A percentile compares a stretch with the other conserved stretches of the same genome.
phyloP scores from a whole-genome alignment of 2,329 filamentous ascomycete genomes.

The Fusarium beomiforme region DNA sequence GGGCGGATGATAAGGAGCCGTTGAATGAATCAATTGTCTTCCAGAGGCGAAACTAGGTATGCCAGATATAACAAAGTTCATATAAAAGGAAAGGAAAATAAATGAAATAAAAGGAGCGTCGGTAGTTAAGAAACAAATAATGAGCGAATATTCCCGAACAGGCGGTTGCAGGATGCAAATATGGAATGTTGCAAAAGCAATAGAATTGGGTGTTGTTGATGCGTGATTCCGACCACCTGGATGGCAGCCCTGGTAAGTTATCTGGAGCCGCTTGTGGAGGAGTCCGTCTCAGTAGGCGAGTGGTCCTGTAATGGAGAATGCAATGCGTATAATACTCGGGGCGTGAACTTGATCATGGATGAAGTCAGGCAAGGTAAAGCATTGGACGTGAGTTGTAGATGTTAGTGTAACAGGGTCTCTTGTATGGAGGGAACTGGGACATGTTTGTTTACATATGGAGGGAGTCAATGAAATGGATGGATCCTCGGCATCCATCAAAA shows the following conservation, averaged over 20 bases:
- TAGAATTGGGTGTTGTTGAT: constrained; percentile 21
- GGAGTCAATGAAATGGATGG: constrained; percentile 10
- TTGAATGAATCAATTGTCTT: constrained; percentile 22
- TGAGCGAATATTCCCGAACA: constrained; percentile 27
- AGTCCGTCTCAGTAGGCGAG: not conserved
- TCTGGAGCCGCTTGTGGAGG: not conserved
- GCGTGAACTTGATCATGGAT: constrained; percentile 24
- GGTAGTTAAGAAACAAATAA: constrained; percentile 12
- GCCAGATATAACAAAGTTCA: not conserved
- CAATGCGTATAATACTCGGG: constrained; percentile 13
- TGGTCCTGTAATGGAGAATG: constrained; percentile 13
- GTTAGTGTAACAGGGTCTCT: constrained; percentile 15
- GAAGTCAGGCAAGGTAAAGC: not conserved
- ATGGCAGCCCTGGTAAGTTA: constrained; percentile 1
- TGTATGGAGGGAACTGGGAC: constrained; percentile 11
- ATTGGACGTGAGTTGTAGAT: constrained; percentile 18
- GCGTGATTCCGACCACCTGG: constrained; percentile 3
- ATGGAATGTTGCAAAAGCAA: constrained; percentile 32
- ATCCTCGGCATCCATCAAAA: constrained; percentile 31
- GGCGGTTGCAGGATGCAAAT: constrained; percentile 20
- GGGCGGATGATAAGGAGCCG: constrained; percentile 37
- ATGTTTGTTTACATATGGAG: constrained; percentile 40
- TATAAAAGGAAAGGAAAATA: not conserved
- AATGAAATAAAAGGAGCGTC: not conserved
- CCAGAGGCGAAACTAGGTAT: constrained; percentile 17